Base-by-base conservation (phyloP, 352 stramenopile species). In the Globisporangium viniferum region DNA sequence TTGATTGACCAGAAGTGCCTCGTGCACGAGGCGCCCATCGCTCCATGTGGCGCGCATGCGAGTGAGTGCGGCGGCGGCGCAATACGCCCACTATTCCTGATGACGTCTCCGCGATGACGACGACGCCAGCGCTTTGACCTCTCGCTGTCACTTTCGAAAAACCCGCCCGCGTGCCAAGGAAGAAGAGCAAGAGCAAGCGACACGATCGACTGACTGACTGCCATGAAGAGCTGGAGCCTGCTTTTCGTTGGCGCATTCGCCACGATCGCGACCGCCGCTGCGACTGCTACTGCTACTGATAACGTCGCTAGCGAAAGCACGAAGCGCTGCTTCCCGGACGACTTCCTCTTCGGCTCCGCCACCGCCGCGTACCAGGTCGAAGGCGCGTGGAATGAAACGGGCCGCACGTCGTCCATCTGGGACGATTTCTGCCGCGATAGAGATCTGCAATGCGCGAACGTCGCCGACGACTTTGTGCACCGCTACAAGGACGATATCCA, bases 301-400 rank as follows among this genome's bases (percentile, higher is more conserved):
- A 48, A 20, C 4, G 44, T 22, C 15, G 18, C 18, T 9, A 51
- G 44, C 0, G 44, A 31, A n/a, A 27, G 8, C 54, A 5, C 27
- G n/a, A 69, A 69, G 27, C 83, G 81, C 29, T 90, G 84, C 72
- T 91, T 92, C 63, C 74, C 84, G 1, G 72, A 76, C 18, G 65
- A 76, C 53, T 98, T 98, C 80, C 71, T 95, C 60, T 97, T 92
- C 60, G 95, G 95, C 24, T 83, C 82, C 4, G 92, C 94, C 18
- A 98, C 94, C 5, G 92, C 94, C 1, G 75, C 88, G 35, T 98
- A 98, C 77, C 94, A 99, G 80, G 86, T 98, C 39, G 96, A 99
- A 81, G 96, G 95, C 24, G 94, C 81, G 3, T 84, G 79, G 63
- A 85, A 97, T 57, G 83, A 90, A 59, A 88, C 78, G 6, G 90